Base-by-base conservation (phyloP, 257 asterid genomes). In the Paulownia fortunei region DNA sequence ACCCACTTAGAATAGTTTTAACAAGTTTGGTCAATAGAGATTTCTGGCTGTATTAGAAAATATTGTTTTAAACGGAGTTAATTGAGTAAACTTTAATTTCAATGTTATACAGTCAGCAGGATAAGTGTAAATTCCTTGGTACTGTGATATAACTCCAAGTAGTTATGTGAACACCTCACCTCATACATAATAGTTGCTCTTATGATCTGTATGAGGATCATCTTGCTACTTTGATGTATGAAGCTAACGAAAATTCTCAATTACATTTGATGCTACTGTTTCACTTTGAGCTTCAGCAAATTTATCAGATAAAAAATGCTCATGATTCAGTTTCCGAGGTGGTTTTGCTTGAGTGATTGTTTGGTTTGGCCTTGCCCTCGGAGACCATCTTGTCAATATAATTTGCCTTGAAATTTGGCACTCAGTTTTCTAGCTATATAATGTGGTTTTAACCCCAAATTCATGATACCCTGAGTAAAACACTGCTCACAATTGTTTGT, bases 251-350 rank as follows among this genome's bases (percentile, higher is more conserved):
- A 24, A 61, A 0, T 27, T 62, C 59, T 0, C 9, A 70, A n/a
- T 58, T 39, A 62, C n/a, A 19, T 30, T 6, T 44, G 61, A 63
- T 24, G 65, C 39, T 23, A n/a, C 68, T 72, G 77, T 54, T 67
- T 21, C 76, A 64, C 51, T 74, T 75, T 72, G 46, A 37, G 79
- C 61, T 46, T 66, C 41, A 32, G 65, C 67, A 62, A 41, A 59
- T 55, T 69, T 34, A 49, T 51, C 39, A 62, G 77, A 56, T 60
- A 73, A 62, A 73, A 68, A 3, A 0, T 71, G 59, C 65, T 76
- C 56, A 71, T 47, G 42, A 59, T 39, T 41, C 59, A 70, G 69
- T 60, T 51, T 54, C 24, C 39, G 49, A 24, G 71, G 61, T 65
- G 63, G 60, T 74, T 56, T 78, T 68, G 54, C 59, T 64, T 21